These are phyloP conservation scores for Calcarisporium arbuscula DNA, from an alignment of 2,329 filamentous ascomycete genomes.

Conservation along the genomic window DNA sequence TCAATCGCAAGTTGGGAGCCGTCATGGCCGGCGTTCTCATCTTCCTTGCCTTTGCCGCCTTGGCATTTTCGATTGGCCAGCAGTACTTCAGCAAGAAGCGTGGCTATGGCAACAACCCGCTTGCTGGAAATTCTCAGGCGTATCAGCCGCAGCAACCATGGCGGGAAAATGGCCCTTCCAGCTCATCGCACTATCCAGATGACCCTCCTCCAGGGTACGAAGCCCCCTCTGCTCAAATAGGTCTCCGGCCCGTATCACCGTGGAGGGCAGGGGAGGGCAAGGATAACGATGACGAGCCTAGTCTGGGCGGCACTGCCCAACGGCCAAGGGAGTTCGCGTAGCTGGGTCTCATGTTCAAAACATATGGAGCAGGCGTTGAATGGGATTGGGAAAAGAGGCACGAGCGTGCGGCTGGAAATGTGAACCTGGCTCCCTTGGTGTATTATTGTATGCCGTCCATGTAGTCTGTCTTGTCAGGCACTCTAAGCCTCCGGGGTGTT, in stretches of 20 bases:
- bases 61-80: conserved; percentile 26
- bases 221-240: conserved; percentile 22
- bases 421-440: no score
- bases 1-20: conserved; percentile 39
- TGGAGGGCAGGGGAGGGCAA: conserved; percentile 16
- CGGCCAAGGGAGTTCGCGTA: conserved; percentile 27
- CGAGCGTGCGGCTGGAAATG: no score
- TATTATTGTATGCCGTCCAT: no score
- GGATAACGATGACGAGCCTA: conserved; percentile 23
- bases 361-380: conserved; percentile 14
- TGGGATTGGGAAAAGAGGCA: conserved; percentile 1
- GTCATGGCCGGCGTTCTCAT: conserved; percentile 43
- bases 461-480: no score
- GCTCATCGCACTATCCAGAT: conserved; percentile 14
- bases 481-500: no score
- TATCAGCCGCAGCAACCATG: conserved; percentile 23
- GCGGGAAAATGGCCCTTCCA: conserved; percentile 15
- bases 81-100: conserved; percentile 19
- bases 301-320: conserved; percentile 21
- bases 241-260: conserved; percentile 20
- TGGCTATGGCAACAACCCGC: conserved; percentile 9
- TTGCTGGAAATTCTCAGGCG: conserved; percentile 13
- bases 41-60: conserved; percentile 33
- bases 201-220: conserved; percentile 27
- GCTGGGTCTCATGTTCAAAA: conserved; percentile 1